These are phyloP conservation scores for Botryotinia convoluta DNA, from an alignment of 2,329 filamentous ascomycete species.

Conservation along the genomic window DNA sequence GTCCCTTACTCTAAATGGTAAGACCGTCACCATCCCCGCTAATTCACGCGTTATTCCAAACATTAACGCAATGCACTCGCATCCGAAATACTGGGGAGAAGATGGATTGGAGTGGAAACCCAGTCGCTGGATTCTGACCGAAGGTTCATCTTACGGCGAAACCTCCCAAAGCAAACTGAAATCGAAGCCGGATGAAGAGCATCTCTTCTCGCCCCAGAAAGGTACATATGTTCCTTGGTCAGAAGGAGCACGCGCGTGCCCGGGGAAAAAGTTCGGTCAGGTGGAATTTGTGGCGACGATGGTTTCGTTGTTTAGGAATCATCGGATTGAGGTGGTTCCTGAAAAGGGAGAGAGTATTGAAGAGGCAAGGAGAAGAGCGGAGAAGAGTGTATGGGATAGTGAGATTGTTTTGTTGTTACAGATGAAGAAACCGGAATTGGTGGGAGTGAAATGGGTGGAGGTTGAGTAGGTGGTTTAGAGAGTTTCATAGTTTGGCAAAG, in stretches of 20 bases:
- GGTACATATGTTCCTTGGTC: slow-evolving; percentile 25
- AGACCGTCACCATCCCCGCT: neutral
- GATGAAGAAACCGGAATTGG: neutral
- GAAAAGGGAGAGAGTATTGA: neutral
- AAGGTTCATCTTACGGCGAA: too few relatives aligned
- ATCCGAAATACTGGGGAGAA: neutral
- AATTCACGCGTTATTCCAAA: neutral
- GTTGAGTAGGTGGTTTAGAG: neutral
- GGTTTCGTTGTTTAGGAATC: neutral
- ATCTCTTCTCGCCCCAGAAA: slow-evolving; percentile 10
- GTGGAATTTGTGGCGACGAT: slow-evolving; percentile 24
- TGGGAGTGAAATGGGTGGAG: neutral
- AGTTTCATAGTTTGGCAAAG: neutral
- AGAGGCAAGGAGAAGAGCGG: neutral
- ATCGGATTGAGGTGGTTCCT: neutral
- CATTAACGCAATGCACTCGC: neutral
- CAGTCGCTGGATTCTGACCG: too few relatives aligned
- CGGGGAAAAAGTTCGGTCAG: slow-evolving; percentile 25
- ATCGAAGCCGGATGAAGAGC: too few relatives aligned
- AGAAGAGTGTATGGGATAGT: slow-evolving; percentile 1
- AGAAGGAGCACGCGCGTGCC: slow-evolving; percentile 22
- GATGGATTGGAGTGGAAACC: too few relatives aligned
- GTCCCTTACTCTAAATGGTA: neutral
- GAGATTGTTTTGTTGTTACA: slow-evolving; percentile 6
- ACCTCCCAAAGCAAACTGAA: too few relatives aligned